phyloP scores from a whole-genome alignment of 148 eudicot species.

The Cornus suecica region DNA sequence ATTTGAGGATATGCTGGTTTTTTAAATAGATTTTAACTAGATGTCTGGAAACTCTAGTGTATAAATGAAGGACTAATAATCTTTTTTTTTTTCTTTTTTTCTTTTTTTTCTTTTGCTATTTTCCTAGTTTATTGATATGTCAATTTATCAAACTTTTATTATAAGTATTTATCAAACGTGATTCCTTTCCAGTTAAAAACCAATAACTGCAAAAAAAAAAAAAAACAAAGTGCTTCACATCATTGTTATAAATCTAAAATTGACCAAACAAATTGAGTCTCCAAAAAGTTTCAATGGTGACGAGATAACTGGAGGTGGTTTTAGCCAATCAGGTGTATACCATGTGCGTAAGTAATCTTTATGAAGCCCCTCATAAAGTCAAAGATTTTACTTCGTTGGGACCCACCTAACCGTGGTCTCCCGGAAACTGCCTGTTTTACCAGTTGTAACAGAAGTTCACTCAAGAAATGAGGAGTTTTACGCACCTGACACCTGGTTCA shows the following conservation, averaged over 20 bases:
- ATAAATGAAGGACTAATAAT: not conserved
- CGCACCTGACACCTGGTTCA: conserved; percentile 97
- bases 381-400: not conserved
- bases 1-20: not conserved
- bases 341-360: not conserved
- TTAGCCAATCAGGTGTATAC: not conserved
- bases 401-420: not conserved
- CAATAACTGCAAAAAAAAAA: not conserved
- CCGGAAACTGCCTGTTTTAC: not conserved
- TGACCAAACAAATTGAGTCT: not conserved
- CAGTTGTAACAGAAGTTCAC: not conserved
- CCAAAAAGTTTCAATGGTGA: not conserved
- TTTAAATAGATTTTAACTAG: not conserved
- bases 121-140: too few relatives aligned
- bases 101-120: not conserved
- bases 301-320: not conserved
- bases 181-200: not conserved
- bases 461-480: conserved; percentile 3
- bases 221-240: not conserved
- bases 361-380: not conserved
- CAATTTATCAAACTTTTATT: not conserved
- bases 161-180: not conserved
- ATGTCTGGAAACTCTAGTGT: not conserved
- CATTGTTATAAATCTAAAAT: not conserved
- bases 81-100: not conserved